A percentile compares a stretch with the other conserved stretches of the same genome.
These are phyloP conservation scores for Xylariaceae sp. DNA, from an alignment of 2,329 filamentous ascomycete genomes.

Conservation along the genomic window DNA sequence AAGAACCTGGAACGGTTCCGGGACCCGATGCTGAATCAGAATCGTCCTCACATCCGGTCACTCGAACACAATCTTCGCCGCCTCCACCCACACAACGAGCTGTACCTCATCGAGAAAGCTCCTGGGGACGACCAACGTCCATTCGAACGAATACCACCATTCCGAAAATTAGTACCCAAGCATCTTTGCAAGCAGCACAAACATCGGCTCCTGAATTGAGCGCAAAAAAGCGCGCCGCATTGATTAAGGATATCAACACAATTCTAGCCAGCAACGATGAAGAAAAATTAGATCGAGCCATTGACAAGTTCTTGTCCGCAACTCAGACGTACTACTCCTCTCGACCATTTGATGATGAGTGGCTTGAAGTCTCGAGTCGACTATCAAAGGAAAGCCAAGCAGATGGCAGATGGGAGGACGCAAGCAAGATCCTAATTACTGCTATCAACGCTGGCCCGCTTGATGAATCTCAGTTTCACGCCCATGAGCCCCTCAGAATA, in stretches of 20 bases:
- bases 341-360: constrained; percentile 17
- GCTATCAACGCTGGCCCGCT: constrained; percentile 34
- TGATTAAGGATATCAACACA: background rate
- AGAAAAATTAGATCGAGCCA: constrained; percentile 25
- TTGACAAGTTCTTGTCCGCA: constrained; percentile 24
- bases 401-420: constrained; percentile 36
- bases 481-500: constrained; percentile 40
- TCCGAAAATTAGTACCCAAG: background rate
- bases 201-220: background rate
- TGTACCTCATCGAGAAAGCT: background rate
- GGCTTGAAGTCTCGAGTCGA: constrained; percentile 33
- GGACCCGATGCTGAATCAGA: background rate
- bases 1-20: background rate
- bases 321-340: constrained; percentile 8
- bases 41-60: background rate
- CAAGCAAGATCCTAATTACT: constrained; percentile 35
- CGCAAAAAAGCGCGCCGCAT: background rate
- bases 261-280: constrained; percentile 19
- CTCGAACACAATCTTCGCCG: background rate
- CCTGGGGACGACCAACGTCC: background rate
- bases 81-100: background rate
- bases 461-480: constrained; percentile 39
- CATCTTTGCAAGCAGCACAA: background rate
- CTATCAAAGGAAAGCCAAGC: constrained; percentile 41
- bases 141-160: background rate